Conservation (phyloP, 148 eudicot genomes). For the Drosera capensis region DNA sequence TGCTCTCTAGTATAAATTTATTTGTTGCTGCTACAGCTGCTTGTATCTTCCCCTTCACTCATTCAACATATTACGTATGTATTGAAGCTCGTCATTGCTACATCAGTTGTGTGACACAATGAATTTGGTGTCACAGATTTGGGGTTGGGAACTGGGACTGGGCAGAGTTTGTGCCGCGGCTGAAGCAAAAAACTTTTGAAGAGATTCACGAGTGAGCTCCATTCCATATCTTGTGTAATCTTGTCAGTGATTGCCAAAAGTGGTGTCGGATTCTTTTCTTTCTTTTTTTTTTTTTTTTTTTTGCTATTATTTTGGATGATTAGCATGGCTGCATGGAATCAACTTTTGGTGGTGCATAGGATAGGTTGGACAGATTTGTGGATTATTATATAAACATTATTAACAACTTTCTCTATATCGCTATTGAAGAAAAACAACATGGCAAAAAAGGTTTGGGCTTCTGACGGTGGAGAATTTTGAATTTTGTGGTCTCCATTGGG, state of each 20-base stretch:
- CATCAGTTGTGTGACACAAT: background rate
- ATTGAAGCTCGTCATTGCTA: background rate
- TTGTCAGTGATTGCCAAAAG: background rate
- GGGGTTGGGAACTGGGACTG: constrained; percentile 81
- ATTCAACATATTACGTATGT: background rate
- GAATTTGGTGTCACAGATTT: constrained; percentile 40
- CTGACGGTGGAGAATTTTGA: no score
- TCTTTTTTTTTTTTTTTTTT: no score
- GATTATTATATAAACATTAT: no score
- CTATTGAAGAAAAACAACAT: no score
- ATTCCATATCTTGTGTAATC: background rate
- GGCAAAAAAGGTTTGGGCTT: no score
- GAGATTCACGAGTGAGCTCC: constrained; percentile 72
- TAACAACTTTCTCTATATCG: no score
- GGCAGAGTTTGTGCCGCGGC: constrained; percentile 70
- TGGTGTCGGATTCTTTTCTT: no score
- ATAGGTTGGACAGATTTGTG: no score
- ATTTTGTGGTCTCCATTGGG: no score
- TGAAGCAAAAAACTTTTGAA: constrained; percentile 78
- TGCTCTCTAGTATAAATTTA: background rate
- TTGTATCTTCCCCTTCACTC: background rate
- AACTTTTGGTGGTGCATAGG: no score
- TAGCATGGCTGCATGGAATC: no score
- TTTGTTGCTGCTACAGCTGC: background rate
- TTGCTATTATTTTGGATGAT: no score